Conservation (phyloP, 2,329 filamentous ascomycete species). For the Paecilomyces fulvus region DNA sequence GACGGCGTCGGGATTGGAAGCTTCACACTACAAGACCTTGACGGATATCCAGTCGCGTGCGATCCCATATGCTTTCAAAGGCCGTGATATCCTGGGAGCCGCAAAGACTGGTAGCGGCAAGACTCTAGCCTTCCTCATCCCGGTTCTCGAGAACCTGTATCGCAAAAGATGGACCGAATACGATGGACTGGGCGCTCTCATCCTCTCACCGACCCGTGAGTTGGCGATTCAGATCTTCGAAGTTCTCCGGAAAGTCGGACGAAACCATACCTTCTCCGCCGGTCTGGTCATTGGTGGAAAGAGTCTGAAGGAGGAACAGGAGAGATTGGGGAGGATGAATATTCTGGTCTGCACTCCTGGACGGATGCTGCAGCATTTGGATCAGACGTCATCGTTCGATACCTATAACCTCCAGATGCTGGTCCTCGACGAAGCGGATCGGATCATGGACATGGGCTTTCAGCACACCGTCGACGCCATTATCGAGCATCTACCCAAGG, state of each 20-base stretch:
- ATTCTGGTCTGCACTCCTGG: conserved; percentile 94
- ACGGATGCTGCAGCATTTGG: conserved; percentile 88
- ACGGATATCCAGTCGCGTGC: conserved; percentile 88
- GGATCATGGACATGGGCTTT: conserved; percentile 98
- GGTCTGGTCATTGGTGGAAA: conserved; percentile 92
- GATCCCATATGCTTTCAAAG: conserved; percentile 80
- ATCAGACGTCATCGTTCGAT: conserved; percentile 84
- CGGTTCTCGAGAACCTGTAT: conserved; percentile 87
- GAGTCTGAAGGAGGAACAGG: conserved; percentile 76
- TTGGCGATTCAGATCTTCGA: conserved; percentile 96
- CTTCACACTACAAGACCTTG: conserved; percentile 79
- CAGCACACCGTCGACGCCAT: conserved; percentile 84
- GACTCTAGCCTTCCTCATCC: conserved; percentile 85
- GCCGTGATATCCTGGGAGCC: conserved; percentile 80
- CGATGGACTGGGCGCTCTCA: conserved; percentile 85
- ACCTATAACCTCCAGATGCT: conserved; percentile 87
- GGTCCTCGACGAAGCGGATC: conserved; percentile 90
- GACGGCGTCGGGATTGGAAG: conserved; percentile 69
- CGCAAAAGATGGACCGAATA: conserved; percentile 79
- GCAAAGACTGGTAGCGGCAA: conserved; percentile 95
- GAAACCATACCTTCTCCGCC: conserved; percentile 82
- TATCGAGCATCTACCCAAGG: conserved; percentile 76
- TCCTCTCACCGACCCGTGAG: conserved; percentile 90
- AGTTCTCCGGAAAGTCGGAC: conserved; percentile 80
- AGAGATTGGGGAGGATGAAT: conserved; percentile 84